A percentile compares a stretch with the other conserved stretches of the same genome.
Evolutionary conservation across 495 filamentous ascomycete species (phyloP).

Genomic region (Aspergillus leporis): DNA sequence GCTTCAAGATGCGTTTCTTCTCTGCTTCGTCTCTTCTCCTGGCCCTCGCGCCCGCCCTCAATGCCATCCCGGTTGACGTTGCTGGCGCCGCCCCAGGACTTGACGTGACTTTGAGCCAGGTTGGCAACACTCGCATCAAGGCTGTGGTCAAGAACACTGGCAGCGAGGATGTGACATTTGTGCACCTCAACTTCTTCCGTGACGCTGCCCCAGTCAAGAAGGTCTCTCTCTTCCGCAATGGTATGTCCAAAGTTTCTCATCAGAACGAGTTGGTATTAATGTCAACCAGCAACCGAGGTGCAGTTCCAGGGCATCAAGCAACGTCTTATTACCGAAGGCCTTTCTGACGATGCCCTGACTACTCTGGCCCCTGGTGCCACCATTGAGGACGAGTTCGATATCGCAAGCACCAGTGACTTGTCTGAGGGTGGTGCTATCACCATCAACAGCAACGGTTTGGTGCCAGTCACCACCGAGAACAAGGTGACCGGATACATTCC

Average conservation of each 20-base stretch:
- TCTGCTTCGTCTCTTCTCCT: slow-evolving; percentile 30
- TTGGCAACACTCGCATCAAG: slow-evolving; percentile 58
- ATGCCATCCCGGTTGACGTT: slow-evolving; percentile 41
- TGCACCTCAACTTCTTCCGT: slow-evolving; percentile 64
- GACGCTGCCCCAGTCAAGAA: slow-evolving; percentile 61
- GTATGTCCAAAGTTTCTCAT: slow-evolving; percentile 31
- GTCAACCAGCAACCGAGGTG: slow-evolving; percentile 44
- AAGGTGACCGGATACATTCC: slow-evolving; percentile 46
- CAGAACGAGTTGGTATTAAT: background rate
- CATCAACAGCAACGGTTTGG: slow-evolving; percentile 50
- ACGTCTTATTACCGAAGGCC: slow-evolving; percentile 43
- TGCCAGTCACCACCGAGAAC: slow-evolving; percentile 45
- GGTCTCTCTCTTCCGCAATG: slow-evolving; percentile 53
- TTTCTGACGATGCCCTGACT: slow-evolving; percentile 54
- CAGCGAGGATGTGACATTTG: slow-evolving; percentile 51
- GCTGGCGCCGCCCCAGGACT: slow-evolving; percentile 43
- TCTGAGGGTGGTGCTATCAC: slow-evolving; percentile 48
- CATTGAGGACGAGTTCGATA: slow-evolving; percentile 56
- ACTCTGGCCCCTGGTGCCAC: slow-evolving; percentile 56
- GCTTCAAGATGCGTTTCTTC: slow-evolving; percentile 15
- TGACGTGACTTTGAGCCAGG: slow-evolving; percentile 52
- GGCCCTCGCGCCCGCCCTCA: slow-evolving; percentile 43
- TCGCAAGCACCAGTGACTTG: slow-evolving; percentile 58
- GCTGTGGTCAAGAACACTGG: slow-evolving; percentile 63
- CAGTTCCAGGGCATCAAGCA: slow-evolving; percentile 59